Evolutionary conservation across 139 green algal genomes (phyloP), one percentile per base, ranked within the genome.

Genomic region (Dunaliella primolecta): DNA sequence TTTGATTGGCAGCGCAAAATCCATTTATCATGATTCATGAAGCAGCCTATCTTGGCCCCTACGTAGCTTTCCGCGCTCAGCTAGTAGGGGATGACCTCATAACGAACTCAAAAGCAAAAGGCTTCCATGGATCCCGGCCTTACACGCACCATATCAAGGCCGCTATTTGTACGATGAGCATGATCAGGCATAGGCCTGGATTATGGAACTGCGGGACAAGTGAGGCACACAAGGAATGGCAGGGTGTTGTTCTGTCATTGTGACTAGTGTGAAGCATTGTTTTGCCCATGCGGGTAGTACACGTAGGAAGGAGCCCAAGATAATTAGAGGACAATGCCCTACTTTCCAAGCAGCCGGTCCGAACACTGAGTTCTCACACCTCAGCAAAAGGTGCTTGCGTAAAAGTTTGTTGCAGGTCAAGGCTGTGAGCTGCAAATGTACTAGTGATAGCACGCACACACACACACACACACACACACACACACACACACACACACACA

Each of bases 151-250:
- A 91, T 23, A 84, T 0, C 29, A 91, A 74, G 2, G 87, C 84
- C 25, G 77, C 35, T 0, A 91, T 27, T 75, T 91, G 87, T 11
- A 91, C 86, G 31, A 91, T 1, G 0, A 91, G 57, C 79, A 88
- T 85, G 46, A 91, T 81, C 33, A 91, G 38, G 78, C 84, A 88
- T 3, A 91, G 57, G 25, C 0, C 27, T 1, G 81, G 84, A 36
- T 84, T 91, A 55, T 72, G 29, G 3, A 76, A 84, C 71, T 87
- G 84, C 56, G 33, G 38, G 35, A 38, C 21, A 2, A 38, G 46
- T 56, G 15, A 57, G 23, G 56, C 27, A 71, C 30, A 29, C 29
- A n/a, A 37, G 23, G 56, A 20, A 81, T 36, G 34, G 46, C 46
- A 64, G 15, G 15, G 46, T 7, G 7, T 25, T 64, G 46, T 64